Evolutionary conservation across 1,284 basidiomycete genomes (phyloP).

Genomic region (Pyrrhoderma noxium): DNA sequence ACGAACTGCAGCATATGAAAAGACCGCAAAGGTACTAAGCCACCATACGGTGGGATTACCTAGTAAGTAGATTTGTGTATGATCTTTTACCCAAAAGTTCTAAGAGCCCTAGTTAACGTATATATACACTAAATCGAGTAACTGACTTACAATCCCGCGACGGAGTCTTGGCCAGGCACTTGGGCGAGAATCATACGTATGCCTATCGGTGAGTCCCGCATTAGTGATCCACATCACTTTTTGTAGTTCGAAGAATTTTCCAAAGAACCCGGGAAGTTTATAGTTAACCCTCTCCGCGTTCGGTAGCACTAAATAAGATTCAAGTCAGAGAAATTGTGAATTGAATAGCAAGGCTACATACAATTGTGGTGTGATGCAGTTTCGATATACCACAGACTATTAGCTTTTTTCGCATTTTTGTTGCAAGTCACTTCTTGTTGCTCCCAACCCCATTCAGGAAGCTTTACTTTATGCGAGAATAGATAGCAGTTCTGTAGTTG

Average conservation of each 20-base stretch:
- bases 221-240: slow-evolving; percentile 99
- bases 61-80: slow-evolving; percentile 90
- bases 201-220: slow-evolving; percentile 88
- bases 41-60: slow-evolving; percentile 96
- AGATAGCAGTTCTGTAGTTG: slow-evolving; percentile 89
- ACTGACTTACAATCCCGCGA: slow-evolving; percentile 81
- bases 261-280: slow-evolving; percentile 75
- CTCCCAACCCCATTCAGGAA: slow-evolving; percentile 96
- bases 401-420: slow-evolving; percentile 86
- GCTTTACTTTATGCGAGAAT: slow-evolving; percentile 95
- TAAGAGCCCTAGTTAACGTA: slow-evolving; percentile 28
- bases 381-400: slow-evolving; percentile 95
- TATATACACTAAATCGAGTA: slow-evolving; percentile 2
- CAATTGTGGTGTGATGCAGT: slow-evolving; percentile 72
- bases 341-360: slow-evolving; percentile 35
- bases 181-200: slow-evolving; percentile 92
- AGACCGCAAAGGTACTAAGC: slow-evolving; percentile 66
- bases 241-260: slow-evolving; percentile 91
- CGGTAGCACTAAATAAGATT: slow-evolving; percentile 60
- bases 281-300: slow-evolving; percentile 86
- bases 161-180: slow-evolving; percentile 82
- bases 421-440: slow-evolving; percentile 99
- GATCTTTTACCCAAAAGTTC: slow-evolving; percentile 99
- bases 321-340: no score
- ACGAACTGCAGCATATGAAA: slow-evolving; percentile 61